Percentiles rank a stretch among this genome's conserved stretches.
These are phyloP conservation scores for Choricystis sp. DNA, from an alignment of 139 green algal genomes.

Conservation along the genomic window DNA sequence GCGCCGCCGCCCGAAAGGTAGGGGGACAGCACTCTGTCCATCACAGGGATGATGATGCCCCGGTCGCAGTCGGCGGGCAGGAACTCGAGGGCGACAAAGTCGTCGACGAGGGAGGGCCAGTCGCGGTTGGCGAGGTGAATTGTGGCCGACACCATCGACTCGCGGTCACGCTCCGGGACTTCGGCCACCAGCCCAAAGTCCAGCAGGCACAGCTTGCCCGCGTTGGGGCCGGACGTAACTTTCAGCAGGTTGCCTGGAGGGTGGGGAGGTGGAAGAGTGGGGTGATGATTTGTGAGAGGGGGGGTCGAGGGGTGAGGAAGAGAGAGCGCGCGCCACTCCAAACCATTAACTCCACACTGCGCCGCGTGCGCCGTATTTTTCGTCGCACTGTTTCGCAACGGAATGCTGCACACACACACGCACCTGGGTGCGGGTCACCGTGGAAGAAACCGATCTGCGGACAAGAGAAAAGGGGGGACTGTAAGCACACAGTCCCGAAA, in stretches of 20 bases:
- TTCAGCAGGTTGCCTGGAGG: constrained; percentile 39
- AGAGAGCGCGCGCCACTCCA: background rate
- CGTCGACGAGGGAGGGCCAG: constrained; percentile 53
- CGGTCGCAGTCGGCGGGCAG: constrained; percentile 38
- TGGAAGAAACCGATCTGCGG: constrained; percentile 70
- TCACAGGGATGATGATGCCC: constrained; percentile 48
- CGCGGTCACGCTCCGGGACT: constrained; percentile 37
- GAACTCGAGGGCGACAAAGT: constrained; percentile 71
- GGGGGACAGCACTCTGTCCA: constrained; percentile 55
- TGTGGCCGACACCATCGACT: constrained; percentile 56
- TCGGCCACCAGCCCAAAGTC: constrained; percentile 77
- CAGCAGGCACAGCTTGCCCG: constrained; percentile 62
- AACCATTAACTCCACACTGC: background rate
- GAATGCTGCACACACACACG: background rate
- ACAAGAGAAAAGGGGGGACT: background rate
- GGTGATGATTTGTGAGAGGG: background rate
- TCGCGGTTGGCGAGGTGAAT: constrained; percentile 69
- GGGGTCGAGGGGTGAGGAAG: background rate
- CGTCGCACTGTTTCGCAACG: background rate
- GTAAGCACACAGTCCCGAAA: background rate
- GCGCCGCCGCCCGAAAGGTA: constrained; percentile 69
- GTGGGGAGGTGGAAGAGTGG: background rate
- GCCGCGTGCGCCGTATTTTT: background rate
- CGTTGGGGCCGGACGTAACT: constrained; percentile 48
- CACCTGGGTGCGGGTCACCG: constrained; percentile 48